Base-by-base conservation (phyloP, 192 early-diverging fungal species). In the Anaeromyces robustus region DNA sequence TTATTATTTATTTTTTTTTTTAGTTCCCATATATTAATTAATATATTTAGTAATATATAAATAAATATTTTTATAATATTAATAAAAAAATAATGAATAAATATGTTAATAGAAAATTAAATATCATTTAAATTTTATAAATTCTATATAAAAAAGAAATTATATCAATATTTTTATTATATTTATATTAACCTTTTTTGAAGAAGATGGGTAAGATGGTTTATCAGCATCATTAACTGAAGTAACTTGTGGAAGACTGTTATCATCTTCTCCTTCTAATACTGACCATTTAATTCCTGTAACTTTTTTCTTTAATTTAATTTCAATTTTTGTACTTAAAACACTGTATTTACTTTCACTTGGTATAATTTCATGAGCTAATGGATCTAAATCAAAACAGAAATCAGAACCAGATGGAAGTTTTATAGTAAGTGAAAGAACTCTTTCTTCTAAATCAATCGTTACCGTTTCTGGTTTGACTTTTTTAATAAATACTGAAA, bases 311-410 rank as follows among this genome's bases (percentile, higher is more conserved):
- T 88, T 89, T 82, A 98, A 80, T 78, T 86, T 89, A 43, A 99
- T 90, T 88, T 98, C 97, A 81, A 99, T 92, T 88, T 99, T 99
- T 59, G 97, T 99, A 29, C 92, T 92, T 28, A 99, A 85, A 6
- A 98, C 85, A 80, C 93, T 91, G 81, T 83, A 96, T 77, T 89
- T 84, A 80, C 89, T 92, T 82, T 92, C 90, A 1, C 81, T 78
- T 4, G 96, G 94, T 77, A 91, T 86, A 77, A 99, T 93, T 14
- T 84, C 84, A 80, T 95, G 93, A 77, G 90, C 86, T 30, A 99
- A 85, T 1, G 96, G 96, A 37, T 98, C 96, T 34, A 99, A 86
- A 78, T 97, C 96, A n/a, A 96, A 89, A 79, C 90, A 91, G 88
- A 94, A 96, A 43, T 96, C 96, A 12, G 93, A 89, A 17, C 95